Base-by-base conservation (phyloP, 257 asterid genomes). In the Coffea eugenioides region DNA sequence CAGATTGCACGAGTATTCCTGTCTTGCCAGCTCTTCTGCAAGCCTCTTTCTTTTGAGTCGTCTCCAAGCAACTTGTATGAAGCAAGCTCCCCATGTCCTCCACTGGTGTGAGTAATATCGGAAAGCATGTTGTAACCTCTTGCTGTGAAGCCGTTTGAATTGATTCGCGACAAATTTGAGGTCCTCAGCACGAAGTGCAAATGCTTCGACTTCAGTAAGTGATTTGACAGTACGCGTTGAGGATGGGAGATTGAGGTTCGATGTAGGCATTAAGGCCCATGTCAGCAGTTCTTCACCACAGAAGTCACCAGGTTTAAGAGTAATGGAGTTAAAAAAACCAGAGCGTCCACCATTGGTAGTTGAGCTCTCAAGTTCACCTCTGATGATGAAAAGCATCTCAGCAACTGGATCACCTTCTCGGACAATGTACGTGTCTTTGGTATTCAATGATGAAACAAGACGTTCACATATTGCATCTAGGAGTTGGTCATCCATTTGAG, bases 31-130 rank as follows among this genome's bases (percentile, higher is more conserved):
- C 45, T 92, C 92, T 74, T 88, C 91, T 0, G 95, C 92, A 0
- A 90, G 86, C 69, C 82, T 91, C 83, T 57, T 85, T 49, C 86
- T 79, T 56, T 74, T 80, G 45, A 73, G 78, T 23, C 95, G 78
- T 43, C 97, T 87, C 93, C 92, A 89, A 0, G 92, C 93, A 0
- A 91, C 95, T 73, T 92, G 94, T 48, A 92, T 39, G 16, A 88
- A 90, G 80, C 98, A 90, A 66, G 97, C 94, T 4, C 96, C 97
- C 98, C 98, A 92, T 16, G 96, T 90, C 85, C 97, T 87, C 98
- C 97, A 94, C 56, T 92, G 98, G 74, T 92, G 97, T 0, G 98
- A 94, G 83, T 91, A 91, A 69, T 86, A 92, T 1, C 97, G 82
- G 69, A 94, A 94, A 25, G 95, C 92, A 76, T 94, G 93, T 81